Conservation (phyloP, 257 asterid genomes). For the Capsicum pubescens region DNA sequence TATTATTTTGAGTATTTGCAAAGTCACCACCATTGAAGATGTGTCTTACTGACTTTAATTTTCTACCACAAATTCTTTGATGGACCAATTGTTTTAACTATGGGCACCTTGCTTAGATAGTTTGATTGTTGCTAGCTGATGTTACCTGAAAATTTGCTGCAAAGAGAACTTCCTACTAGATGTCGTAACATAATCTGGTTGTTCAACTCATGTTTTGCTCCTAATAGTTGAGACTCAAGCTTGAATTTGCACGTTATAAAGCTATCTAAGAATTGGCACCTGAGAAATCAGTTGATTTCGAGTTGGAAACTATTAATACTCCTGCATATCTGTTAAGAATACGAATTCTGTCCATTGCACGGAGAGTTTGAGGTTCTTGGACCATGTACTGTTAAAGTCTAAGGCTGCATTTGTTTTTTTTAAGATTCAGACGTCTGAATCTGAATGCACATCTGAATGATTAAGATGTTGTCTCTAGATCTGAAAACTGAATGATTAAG, state of each 20-base stretch:
- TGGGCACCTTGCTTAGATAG: neutral
- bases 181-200: neutral
- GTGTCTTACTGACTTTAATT: neutral
- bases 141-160: neutral
- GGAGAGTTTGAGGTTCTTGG: neutral
- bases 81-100: neutral
- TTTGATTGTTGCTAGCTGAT: neutral
- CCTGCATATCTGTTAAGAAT: constrained; percentile 15
- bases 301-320: neutral
- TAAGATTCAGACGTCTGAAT: too few species aligned
- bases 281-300: neutral
- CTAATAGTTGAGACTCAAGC: neutral
- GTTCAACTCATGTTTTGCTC: constrained; percentile 16
- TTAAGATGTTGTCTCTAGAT: too few species aligned
- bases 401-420: too few species aligned
- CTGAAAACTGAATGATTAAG: too few species aligned
- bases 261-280: neutral
- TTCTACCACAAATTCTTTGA: constrained; percentile 12
- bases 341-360: neutral
- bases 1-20: constrained; percentile 4
- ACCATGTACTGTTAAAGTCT: neutral
- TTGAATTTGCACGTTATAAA: neutral
- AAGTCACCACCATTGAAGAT: neutral
- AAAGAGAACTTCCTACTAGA: neutral
- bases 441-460: too few species aligned